These are phyloP conservation scores for Botrytis elliptica DNA, from an alignment of 2,329 filamentous ascomycete genomes.

Conservation along the genomic window DNA sequence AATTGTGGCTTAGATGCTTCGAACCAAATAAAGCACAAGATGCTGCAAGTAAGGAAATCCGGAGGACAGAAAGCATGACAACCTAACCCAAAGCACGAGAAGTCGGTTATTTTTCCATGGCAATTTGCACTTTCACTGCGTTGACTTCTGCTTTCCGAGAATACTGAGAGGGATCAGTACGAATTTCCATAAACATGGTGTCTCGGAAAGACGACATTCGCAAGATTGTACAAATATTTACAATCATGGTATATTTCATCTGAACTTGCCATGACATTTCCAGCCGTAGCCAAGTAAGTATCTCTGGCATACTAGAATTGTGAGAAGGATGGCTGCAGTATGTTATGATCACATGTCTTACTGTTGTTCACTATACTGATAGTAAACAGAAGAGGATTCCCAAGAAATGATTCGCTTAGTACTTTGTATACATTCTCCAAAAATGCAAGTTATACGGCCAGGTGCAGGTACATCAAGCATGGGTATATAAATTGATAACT, in stretches of 20 bases:
- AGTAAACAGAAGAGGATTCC: neutral
- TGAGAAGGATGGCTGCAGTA: slow-evolving; percentile 19
- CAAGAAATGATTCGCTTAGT: neutral
- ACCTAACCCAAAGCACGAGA: slow-evolving; percentile 15
- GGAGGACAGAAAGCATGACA: slow-evolving; percentile 17
- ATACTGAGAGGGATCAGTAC: neutral
- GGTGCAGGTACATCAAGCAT: slow-evolving; percentile 2
- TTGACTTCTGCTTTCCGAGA: neutral
- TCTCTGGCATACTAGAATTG: slow-evolving; percentile 5
- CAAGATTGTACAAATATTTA: slow-evolving; percentile 16
- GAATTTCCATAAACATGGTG: slow-evolving; percentile 9
- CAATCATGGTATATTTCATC: slow-evolving; percentile 12
- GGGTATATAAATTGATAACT: slow-evolving; percentile 17
- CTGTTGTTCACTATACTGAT: neutral
- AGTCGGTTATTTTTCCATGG: neutral
- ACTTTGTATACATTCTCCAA: neutral
- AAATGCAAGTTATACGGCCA: slow-evolving; percentile 7
- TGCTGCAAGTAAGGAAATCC: slow-evolving; percentile 15
- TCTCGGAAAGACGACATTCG: slow-evolving; percentile 16
- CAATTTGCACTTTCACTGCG: neutral
- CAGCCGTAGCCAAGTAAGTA: neutral
- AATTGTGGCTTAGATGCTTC: slow-evolving; percentile 14
- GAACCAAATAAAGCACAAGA: slow-evolving; percentile 14
- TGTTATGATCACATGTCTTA: slow-evolving; percentile 23
- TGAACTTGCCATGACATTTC: slow-evolving; percentile 20